phyloP scores from a whole-genome alignment of 2,329 filamentous ascomycete genomes.

The Scolecobasidium constrictum region DNA sequence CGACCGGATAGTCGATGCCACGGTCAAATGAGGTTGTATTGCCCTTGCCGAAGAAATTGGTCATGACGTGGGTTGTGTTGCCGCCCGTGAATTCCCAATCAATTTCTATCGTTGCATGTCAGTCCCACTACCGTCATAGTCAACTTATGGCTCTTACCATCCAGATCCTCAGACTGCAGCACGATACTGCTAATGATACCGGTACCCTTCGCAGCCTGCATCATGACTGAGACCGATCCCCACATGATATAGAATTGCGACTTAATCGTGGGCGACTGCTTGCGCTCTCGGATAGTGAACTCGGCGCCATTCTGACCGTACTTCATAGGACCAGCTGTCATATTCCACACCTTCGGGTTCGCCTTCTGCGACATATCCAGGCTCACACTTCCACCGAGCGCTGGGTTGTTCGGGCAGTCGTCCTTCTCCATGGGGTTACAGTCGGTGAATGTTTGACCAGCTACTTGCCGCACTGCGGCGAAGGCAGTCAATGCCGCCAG shows the following conservation, averaged over 20 bases:
- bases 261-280: conserved; percentile 48
- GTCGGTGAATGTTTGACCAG: conserved; percentile 62
- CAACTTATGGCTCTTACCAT: conserved; percentile 39
- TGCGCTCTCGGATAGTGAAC: conserved; percentile 57
- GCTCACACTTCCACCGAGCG: conserved; percentile 50
- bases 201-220: conserved; percentile 44
- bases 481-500: not conserved
- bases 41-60: conserved; percentile 75
- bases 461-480: not conserved
- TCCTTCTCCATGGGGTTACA: conserved; percentile 63
- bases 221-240: conserved; percentile 13
- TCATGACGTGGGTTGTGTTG: conserved; percentile 33
- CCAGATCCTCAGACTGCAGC: conserved; percentile 78
- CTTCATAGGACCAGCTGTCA: conserved; percentile 52
- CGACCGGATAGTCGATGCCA: conserved; percentile 45
- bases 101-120: conserved; percentile 26
- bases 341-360: conserved; percentile 49
- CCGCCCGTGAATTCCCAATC: conserved; percentile 9
- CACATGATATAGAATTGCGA: conserved; percentile 16
- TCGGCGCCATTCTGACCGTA: conserved; percentile 51
- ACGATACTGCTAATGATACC: conserved; percentile 93
- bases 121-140: conserved; percentile 41
- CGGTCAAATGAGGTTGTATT: conserved; percentile 61
- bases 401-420: conserved; percentile 58
- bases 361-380: conserved; percentile 43